Evolutionary conservation across 192 early-diverging fungal species (phyloP), one percentile per base, ranked within the genome.

Genomic region (Pilaira anomala): DNA sequence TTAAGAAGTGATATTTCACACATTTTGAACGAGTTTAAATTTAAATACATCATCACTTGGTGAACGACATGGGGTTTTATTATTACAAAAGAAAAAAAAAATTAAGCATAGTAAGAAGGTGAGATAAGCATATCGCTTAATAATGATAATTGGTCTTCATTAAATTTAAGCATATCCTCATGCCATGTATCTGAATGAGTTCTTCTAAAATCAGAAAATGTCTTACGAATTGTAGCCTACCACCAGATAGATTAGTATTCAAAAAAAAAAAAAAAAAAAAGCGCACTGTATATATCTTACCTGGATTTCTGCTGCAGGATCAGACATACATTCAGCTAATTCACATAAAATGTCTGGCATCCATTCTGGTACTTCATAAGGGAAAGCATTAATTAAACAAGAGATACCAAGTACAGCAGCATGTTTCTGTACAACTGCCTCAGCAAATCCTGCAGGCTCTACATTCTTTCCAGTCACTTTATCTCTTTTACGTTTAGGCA

Each of bases 111-210:
- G 72, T 93, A 93, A 45, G 86, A 89, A 1, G 90, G 90, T 13
- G 90, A 91, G 53, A 93, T 89, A 56, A 98, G 77, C 83, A 98
- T 87, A 76, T 98, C 95, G 8, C 87, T 85, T 50, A 98, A 69
- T 16, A 92, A 67, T 30, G 87, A 87, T 36, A 91, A 65, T 71
- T 98, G 90, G 24, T 89, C 84, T 25, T 81, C 81, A 1, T 76
- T 83, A 69, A 98, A 97, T 62, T 75, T 72, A 61, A 76, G 76
- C 69, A 83, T 82, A 62, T 98, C 93, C 58, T 94, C 87, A 56
- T 93, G 91, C 96, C 96, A 98, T 8, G 88, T 90, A 64, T 98
- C 96, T 60, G 91, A 91, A 66, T 98, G 96, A 5, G 96, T 98
- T 52, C 96, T 78, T 64, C 89, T 80, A 67, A 98, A 98, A 63